phyloP scores from a whole-genome alignment of 495 filamentous ascomycete genomes.

The Hypoxylon fragiforme region DNA sequence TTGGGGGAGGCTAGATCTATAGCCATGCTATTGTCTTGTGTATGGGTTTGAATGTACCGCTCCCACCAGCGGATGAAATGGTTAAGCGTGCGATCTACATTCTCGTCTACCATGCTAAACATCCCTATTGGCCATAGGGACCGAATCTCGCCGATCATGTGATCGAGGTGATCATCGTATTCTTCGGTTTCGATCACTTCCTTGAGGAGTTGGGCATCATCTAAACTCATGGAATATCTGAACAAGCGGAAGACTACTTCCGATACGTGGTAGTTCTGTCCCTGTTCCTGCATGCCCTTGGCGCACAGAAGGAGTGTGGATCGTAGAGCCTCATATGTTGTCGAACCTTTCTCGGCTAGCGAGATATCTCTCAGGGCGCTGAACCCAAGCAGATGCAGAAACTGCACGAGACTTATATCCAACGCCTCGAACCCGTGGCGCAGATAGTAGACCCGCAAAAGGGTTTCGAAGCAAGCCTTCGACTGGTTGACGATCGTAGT shows the following conservation, averaged over 20 bases:
- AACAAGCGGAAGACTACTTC: conserved; percentile 22
- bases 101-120: conserved; percentile 19
- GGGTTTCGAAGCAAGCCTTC: conserved; percentile 33
- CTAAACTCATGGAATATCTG: conserved; percentile 10
- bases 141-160: conserved; percentile 14
- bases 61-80: conserved; percentile 20
- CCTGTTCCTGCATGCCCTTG: conserved; percentile 29
- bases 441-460: conserved; percentile 47
- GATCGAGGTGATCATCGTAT: conserved; percentile 6
- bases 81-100: conserved; percentile 12
- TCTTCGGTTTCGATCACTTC: conserved; percentile 22
- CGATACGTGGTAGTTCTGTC: conserved; percentile 25
- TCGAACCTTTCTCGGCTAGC: conserved; percentile 8
- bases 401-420: conserved; percentile 24
- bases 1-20: conserved; percentile 3
- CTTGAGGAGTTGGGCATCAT: conserved; percentile 13
- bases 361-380: conserved; percentile 14
- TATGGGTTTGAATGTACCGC: conserved; percentile 5
- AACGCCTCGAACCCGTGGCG: conserved; percentile 44
- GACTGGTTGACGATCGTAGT: conserved; percentile 28
- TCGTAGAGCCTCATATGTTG: conserved; percentile 11
- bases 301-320: conserved; percentile 27
- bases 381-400: conserved; percentile 20
- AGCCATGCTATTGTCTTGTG: background rate
- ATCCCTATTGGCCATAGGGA: conserved; percentile 25